Conservation (phyloP, 176 grass and related monocot genomes). For the Aegilops umbellulata region DNA sequence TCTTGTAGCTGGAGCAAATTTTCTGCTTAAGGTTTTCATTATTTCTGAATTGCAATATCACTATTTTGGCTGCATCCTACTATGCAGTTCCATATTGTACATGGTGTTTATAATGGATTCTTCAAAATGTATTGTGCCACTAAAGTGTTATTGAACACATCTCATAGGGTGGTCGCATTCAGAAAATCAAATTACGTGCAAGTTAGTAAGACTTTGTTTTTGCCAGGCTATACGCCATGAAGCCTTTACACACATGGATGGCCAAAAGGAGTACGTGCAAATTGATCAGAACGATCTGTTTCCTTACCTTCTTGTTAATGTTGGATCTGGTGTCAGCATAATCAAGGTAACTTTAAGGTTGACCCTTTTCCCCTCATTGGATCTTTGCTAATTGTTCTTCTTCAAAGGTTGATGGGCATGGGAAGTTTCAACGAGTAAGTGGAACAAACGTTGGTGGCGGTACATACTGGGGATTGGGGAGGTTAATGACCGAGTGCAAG, state of each 20-base stretch:
- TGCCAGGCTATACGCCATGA: conserved; percentile 93
- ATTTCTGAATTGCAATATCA: conserved; percentile 24
- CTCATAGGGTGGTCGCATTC: neutral
- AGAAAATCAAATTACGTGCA: conserved; percentile 15
- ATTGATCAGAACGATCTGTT: conserved; percentile 96
- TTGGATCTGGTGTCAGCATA: conserved; percentile 98
- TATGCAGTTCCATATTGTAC: conserved; percentile 18
- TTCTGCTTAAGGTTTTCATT: conserved; percentile 85
- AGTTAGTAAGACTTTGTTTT: conserved; percentile 27
- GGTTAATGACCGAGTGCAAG: conserved; percentile 95
- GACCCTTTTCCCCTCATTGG: neutral
- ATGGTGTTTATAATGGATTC: conserved; percentile 19
- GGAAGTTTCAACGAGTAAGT: conserved; percentile 97
- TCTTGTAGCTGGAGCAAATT: conserved; percentile 95
- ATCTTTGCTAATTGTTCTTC: conserved; percentile 39
- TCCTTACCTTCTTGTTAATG: conserved; percentile 98
- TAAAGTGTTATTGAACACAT: neutral
- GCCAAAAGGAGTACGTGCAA: conserved; percentile 90
- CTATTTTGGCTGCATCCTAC: conserved; percentile 26
- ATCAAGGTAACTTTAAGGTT: conserved; percentile 74
- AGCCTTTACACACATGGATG: conserved; percentile 99
- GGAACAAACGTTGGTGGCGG: conserved; percentile 98
- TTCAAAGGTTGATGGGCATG: conserved; percentile 90
- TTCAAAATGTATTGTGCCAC: conserved; percentile 7
- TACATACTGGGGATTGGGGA: conserved; percentile 94